These are phyloP conservation scores for Tylopilus sp. DNA, from an alignment of 1,284 basidiomycete genomes.

Conservation along the genomic window DNA sequence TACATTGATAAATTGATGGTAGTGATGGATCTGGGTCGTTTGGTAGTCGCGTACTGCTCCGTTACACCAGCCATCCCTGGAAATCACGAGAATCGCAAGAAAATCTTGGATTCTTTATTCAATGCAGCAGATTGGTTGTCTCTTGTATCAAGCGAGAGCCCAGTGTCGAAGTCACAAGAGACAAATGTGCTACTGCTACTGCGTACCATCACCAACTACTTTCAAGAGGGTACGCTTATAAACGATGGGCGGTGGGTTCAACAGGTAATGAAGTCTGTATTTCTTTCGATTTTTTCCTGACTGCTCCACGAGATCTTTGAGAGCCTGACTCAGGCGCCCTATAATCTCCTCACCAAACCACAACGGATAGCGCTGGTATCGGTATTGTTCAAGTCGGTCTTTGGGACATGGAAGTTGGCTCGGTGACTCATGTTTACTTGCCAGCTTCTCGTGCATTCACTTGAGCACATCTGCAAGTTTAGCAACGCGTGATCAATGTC, in stretches of 20 bases:
- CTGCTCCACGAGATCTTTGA: conserved; percentile 49
- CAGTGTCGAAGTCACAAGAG: conserved; percentile 68
- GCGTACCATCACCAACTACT: conserved; percentile 78
- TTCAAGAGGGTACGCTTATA: conserved; percentile 51
- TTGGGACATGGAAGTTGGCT: background rate
- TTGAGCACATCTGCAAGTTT: conserved; percentile 42
- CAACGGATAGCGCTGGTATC: conserved; percentile 75
- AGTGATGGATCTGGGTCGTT: conserved; percentile 87
- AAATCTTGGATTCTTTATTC: conserved; percentile 62
- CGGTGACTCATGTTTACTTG: conserved; percentile 8
- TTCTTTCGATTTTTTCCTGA: conserved; percentile 3
- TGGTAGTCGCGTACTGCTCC: conserved; percentile 68
- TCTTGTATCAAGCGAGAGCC: conserved; percentile 44
- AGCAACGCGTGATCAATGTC: conserved; percentile 35
- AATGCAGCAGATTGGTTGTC: conserved; percentile 67
- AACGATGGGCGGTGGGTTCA: conserved; percentile 49
- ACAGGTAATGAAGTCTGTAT: conserved; percentile 38
- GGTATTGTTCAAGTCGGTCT: conserved; percentile 73
- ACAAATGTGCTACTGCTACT: conserved; percentile 86
- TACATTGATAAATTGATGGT: conserved; percentile 6
- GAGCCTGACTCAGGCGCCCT: conserved; percentile 47
- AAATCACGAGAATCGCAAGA: conserved; percentile 46
- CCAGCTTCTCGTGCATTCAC: conserved; percentile 60
- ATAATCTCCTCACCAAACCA: conserved; percentile 58
- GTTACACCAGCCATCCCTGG: conserved; percentile 45